Conservation (phyloP, 441 rosid genomes). For the Jatropha podagrica region DNA sequence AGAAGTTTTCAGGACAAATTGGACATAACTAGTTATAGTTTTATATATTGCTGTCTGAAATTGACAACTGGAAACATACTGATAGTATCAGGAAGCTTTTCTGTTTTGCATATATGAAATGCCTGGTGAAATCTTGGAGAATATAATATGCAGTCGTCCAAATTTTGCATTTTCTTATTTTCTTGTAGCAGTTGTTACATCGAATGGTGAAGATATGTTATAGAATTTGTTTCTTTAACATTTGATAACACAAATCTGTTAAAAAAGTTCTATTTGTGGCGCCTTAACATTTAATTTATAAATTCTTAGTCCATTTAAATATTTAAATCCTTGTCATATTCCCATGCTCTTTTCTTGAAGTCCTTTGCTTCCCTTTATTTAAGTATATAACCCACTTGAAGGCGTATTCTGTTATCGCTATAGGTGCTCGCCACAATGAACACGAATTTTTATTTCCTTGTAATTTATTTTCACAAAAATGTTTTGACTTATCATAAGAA, state of each 20-base stretch:
- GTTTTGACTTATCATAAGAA: background rate
- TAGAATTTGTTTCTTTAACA: background rate
- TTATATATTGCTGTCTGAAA: background rate
- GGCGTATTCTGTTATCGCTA: background rate
- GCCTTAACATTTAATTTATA: background rate
- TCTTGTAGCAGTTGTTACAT: too few relatives aligned
- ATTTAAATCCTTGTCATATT: background rate
- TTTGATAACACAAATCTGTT: background rate
- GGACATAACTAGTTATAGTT: background rate
- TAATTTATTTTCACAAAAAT: background rate
- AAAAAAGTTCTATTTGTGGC: too few relatives aligned
- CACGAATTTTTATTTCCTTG: background rate
- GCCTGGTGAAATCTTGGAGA: background rate
- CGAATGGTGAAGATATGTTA: background rate
- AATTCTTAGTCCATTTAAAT: background rate
- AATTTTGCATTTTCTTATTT: background rate
- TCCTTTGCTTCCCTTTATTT: background rate
- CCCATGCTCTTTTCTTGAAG: background rate
- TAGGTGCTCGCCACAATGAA: background rate
- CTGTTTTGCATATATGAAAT: background rate
- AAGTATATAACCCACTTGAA: background rate
- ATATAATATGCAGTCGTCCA: background rate
- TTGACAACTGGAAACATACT: background rate
- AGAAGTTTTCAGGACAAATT: background rate
- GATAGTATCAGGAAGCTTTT: background rate